Evolutionary conservation across 768 basidiomycete genomes (phyloP).

Genomic region (Royoungia palumana): DNA sequence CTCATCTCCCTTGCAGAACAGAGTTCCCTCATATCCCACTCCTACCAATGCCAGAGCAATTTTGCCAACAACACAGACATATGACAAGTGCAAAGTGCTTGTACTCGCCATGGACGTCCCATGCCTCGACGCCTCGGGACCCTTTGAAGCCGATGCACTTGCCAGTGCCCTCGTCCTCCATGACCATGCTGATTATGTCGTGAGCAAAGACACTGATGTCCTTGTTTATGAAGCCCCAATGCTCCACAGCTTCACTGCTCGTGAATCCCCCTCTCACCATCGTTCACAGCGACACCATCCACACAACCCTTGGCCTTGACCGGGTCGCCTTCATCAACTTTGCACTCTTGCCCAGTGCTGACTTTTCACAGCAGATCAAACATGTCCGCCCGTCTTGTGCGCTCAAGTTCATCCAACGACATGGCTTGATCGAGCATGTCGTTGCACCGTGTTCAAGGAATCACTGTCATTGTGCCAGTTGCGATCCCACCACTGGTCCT

Average conservation of each 20-base stretch:
- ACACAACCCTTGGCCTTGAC: constrained; percentile 52
- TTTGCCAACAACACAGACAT: constrained; percentile 63
- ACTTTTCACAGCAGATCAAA: constrained; percentile 83
- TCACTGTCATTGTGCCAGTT: no score
- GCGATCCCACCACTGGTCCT: no score
- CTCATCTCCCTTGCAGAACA: constrained; percentile 41
- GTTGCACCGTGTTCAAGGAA: no score
- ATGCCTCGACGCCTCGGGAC: constrained; percentile 61
- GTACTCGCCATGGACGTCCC: constrained; percentile 80
- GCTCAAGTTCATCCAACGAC: constrained; percentile 66
- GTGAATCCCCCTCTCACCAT: constrained; percentile 56
- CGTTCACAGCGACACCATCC: constrained; percentile 63
- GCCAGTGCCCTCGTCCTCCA: constrained; percentile 72
- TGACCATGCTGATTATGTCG: constrained; percentile 83
- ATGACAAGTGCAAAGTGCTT: constrained; percentile 66
- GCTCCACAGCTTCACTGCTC: constrained; percentile 69
- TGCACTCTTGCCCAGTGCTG: constrained; percentile 82
- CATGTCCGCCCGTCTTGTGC: constrained; percentile 78
- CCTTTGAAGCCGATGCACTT: constrained; percentile 83
- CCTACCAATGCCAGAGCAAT: constrained; percentile 60
- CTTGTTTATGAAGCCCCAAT: constrained; percentile 80
- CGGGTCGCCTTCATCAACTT: constrained; percentile 73
- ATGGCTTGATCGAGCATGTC: constrained; percentile 72
- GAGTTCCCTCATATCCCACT: constrained; percentile 57
- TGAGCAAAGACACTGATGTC: constrained; percentile 89